phyloP scores from a whole-genome alignment of 2,329 filamentous ascomycete genomes.

The Aureobasidium subglaciale region DNA sequence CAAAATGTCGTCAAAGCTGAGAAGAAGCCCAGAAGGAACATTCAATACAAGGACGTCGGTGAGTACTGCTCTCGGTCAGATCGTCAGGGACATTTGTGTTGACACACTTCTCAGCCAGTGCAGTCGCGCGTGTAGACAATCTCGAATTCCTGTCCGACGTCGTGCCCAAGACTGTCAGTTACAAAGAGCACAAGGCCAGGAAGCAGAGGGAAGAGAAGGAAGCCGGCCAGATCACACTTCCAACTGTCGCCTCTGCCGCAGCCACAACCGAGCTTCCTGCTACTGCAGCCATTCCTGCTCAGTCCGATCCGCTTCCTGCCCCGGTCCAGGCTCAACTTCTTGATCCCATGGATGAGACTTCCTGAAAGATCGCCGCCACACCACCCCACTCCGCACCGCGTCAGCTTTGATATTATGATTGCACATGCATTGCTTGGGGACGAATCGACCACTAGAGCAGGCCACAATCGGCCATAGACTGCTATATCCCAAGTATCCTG shows the following conservation, averaged over 20 bases:
- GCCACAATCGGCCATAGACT: neutral
- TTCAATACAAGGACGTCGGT: constrained; percentile 94
- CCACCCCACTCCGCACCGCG: neutral
- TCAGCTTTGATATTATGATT: neutral
- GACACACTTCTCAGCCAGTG: constrained; percentile 53
- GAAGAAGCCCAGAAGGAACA: constrained; percentile 82
- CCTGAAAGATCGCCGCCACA: neutral
- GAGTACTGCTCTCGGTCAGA: constrained; percentile 25
- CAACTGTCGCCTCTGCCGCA: neutral
- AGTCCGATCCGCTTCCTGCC: neutral
- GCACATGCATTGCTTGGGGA: neutral
- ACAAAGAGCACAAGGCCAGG: constrained; percentile 66
- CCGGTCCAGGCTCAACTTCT: neutral
- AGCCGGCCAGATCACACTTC: constrained; percentile 9
- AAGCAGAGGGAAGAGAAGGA: constrained; percentile 33
- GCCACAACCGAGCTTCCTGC: neutral
- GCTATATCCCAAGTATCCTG: neutral
- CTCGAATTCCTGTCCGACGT: constrained; percentile 91
- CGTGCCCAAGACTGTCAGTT: constrained; percentile 77
- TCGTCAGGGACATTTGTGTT: neutral
- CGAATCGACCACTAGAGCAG: neutral
- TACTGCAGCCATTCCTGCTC: neutral
- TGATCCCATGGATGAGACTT: constrained; percentile 11
- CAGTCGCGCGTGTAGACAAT: constrained; percentile 81
- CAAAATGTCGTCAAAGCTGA: constrained; percentile 87